Evolutionary conservation across 2,329 filamentous ascomycete species (phyloP), one percentile per base, ranked within the genome.

Genomic region (Neophaeococcomyces aloes): DNA sequence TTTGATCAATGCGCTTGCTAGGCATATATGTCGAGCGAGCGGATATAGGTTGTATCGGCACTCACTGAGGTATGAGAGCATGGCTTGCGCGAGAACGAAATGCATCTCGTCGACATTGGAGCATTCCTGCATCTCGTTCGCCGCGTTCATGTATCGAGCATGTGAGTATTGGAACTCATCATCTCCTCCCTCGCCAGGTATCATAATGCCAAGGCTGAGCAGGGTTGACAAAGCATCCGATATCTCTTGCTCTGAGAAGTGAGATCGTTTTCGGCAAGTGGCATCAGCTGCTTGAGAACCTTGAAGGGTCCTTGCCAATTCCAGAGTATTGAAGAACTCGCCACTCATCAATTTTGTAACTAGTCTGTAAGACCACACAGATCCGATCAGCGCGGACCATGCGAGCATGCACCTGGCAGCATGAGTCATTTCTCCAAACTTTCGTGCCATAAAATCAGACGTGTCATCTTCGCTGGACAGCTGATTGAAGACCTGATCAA

Each of bases 91-190:
- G 55, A 95, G 86, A 35, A 87, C 78, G 55, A 88, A 95, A 62
- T 95, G 87, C 88, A 95, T 95, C 21, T 42, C 39, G 10, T 33
- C 30, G 25, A 42, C 39, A 54, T 83, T 83, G 15, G 75, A 67
- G 44, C 83, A 78, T 57, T 88, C 79, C 49, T 75, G 77, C 40
- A 94, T 67, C 4, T 76, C 73, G 11, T 75, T 70, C 4, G 86
- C 79, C 13, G 85, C 86, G 58, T 83, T 79, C 39, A 87, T 74
- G 56, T 93, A 93, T 41, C 88, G 78, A 61, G 95, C 88, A 60
- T 95, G 88, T 27, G 81, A 79, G 60, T 95, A 95, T 27, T 79
- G 78, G 61, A 94, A 95, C 31, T 79, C 75, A 60, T 94, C 86
- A 56, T 95, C 89, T 11, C 23, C 23, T 1, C 80, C 79, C 49